Conservation (phyloP, 2,329 filamentous ascomycete species). For the Botrytis cinerea region DNA sequence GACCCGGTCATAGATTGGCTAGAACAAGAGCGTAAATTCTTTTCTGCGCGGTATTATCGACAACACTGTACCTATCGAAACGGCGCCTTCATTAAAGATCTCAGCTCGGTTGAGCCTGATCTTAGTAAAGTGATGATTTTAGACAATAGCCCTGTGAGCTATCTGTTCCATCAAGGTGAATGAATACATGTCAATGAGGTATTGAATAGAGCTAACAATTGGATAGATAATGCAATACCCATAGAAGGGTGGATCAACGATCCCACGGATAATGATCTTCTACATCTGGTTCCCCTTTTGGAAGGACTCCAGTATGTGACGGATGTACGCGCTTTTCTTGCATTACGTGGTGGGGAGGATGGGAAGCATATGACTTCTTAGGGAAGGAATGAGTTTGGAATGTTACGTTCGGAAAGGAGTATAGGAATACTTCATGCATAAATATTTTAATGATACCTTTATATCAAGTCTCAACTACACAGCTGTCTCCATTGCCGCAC, state of each 20-base stretch:
- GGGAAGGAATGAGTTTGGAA: constrained; percentile 6
- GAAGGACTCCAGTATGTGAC: constrained; percentile 96
- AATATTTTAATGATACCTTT: constrained; percentile 25
- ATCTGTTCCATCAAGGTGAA: constrained; percentile 96
- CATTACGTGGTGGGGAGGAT: constrained; percentile 82
- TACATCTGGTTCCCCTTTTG: constrained; percentile 88
- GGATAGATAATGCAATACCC: constrained; percentile 91
- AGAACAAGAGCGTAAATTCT: constrained; percentile 95
- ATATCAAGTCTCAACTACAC: background rate
- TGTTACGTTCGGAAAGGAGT: constrained; percentile 13
- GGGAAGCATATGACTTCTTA: constrained; percentile 50
- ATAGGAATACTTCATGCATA: constrained; percentile 23
- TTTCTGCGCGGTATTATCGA: constrained; percentile 88
- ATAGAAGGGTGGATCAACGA: constrained; percentile 99
- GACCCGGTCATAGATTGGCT: constrained; percentile 99
- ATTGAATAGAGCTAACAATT: constrained; percentile 10
- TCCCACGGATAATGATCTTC: constrained; percentile 91
- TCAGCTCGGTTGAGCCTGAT: constrained; percentile 94
- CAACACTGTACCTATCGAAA: constrained; percentile 97
- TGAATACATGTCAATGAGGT: constrained; percentile 47
- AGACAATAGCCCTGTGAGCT: constrained; percentile 97
- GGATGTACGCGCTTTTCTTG: constrained; percentile 88
- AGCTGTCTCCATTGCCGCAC: background rate
- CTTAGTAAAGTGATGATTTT: constrained; percentile 98
- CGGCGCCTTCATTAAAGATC: constrained; percentile 96